Conservation (phyloP, 371 early-diverging fungal species). For the Entomophthora muscae region DNA sequence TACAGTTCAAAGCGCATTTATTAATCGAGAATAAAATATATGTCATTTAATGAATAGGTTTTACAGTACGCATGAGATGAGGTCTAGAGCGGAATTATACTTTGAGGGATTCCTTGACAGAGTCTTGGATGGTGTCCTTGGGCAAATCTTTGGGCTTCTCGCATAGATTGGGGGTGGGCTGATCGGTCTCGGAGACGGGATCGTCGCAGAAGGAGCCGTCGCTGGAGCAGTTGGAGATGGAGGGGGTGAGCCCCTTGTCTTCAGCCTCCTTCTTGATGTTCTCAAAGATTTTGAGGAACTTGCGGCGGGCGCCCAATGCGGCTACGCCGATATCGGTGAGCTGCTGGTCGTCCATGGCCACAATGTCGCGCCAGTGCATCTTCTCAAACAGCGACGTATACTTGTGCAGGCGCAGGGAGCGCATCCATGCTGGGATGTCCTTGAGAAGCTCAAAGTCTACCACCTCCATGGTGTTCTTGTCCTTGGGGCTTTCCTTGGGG, state of each 20-base stretch:
- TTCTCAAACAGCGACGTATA: constrained; percentile 77
- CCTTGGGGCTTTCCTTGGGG: neutral
- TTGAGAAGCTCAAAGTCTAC: constrained; percentile 7
- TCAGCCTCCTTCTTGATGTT: constrained; percentile 37
- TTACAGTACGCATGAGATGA: too few relatives aligned
- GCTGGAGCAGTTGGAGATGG: neutral
- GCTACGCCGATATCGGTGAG: constrained; percentile 72
- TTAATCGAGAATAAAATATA: too few relatives aligned
- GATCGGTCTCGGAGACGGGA: neutral
- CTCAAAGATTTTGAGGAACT: constrained; percentile 90
- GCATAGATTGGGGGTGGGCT: neutral
- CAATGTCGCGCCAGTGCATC: constrained; percentile 72
- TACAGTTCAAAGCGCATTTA: too few relatives aligned
- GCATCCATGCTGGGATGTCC: constrained; percentile 65
- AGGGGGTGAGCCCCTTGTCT: neutral
- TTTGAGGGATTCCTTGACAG: too few relatives aligned
- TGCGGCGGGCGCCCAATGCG: constrained; percentile 88
- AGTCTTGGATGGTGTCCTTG: too few relatives aligned
- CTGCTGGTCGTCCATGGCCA: constrained; percentile 67
- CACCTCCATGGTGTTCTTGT: neutral
- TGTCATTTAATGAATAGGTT: too few relatives aligned
- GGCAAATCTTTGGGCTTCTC: neutral
- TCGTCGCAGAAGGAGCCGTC: neutral
- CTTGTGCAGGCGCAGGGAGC: constrained; percentile 83
- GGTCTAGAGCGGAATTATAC: too few relatives aligned